Base-by-base conservation (phyloP, 2,329 filamentous ascomycete genomes). In the Ophiostoma sp. region DNA sequence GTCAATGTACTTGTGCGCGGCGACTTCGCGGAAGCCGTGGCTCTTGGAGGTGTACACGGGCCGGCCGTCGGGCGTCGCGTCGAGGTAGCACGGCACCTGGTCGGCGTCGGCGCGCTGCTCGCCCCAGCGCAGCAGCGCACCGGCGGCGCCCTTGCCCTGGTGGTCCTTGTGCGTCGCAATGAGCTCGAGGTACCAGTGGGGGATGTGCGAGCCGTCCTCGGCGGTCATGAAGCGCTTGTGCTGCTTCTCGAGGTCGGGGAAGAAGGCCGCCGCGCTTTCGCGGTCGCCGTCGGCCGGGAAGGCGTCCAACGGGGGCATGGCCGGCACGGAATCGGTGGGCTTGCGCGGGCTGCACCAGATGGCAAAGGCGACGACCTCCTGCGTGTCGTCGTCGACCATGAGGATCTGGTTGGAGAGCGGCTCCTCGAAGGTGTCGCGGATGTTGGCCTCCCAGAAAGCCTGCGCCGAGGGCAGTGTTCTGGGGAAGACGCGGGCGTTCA, bases 141-240 rank as follows among this genome's bases (percentile, higher is more conserved):
- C 78, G 0, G 80, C 83, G 0, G 81, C 79, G 0, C 85, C 85
- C 54, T 77, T 80, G 1, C 84, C 80, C 75, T 84, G 83, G 72
- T 78, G 79, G 23, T 78, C 79, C 2, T 76, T 77, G 62, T 78
- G 76, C 13, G 82, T 83, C 2, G 78, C 81, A 3, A 86, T 74
- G 7, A 85, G 73, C 72, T 84, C 83, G 11, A 87, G 77, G 72
- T 80, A 83, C 77, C 81, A 83, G 73, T 86, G 85, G 71, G 76
- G 79, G 7, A 62, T 52, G 33, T 57, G 68, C 36, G 35, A 31
- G n/a, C 60, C 41, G 76, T 78, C 2, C 74, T 76, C 0, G 4
- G 75, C 76, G 0, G 76, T 77, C 78, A 84, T 82, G 44, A 80
- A 75, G 62, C 75, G 75, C 17, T 74, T 73, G 52, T 81, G 81